phyloP scores from a whole-genome alignment of 2,329 filamentous ascomycete genomes.

The Lasiodiplodia theobromae region DNA sequence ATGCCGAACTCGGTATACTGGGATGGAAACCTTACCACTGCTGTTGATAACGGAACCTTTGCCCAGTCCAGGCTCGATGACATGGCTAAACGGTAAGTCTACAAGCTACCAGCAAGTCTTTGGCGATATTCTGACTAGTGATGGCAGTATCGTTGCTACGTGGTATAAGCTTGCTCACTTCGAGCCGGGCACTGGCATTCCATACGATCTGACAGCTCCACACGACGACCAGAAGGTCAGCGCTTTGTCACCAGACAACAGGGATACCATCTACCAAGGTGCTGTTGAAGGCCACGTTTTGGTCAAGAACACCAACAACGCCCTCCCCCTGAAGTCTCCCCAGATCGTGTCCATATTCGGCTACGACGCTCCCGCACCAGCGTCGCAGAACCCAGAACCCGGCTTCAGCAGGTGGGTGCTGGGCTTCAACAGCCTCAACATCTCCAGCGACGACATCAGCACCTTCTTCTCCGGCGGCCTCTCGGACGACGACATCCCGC shows the following conservation, averaged over 20 bases:
- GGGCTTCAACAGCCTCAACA: slow-evolving; percentile 10
- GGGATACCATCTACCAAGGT: slow-evolving; percentile 37
- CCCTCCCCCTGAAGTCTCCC: slow-evolving; percentile 70
- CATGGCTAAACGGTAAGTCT: slow-evolving; percentile 43
- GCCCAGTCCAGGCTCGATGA: slow-evolving; percentile 50
- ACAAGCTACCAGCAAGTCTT: no score
- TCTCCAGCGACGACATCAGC: neutral
- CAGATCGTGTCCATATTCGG: slow-evolving; percentile 9
- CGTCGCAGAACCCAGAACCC: neutral
- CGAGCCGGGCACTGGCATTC: slow-evolving; percentile 44
- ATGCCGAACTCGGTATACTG: slow-evolving; percentile 65
- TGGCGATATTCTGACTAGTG: neutral
- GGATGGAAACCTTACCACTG: slow-evolving; percentile 61
- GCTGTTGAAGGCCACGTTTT: slow-evolving; percentile 58
- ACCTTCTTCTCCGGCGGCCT: neutral
- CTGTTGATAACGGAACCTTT: slow-evolving; percentile 58
- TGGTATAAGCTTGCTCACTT: slow-evolving; percentile 60
- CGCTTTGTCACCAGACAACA: neutral
- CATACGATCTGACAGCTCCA: slow-evolving; percentile 48
- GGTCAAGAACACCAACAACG: slow-evolving; percentile 69
- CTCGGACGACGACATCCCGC: neutral
- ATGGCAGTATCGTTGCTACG: slow-evolving; percentile 50
- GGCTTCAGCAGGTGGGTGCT: slow-evolving; percentile 3
- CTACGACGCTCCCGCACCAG: neutral
- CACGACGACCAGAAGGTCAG: slow-evolving; percentile 48